Conservation (phyloP, 2,329 filamentous ascomycete genomes). For the Cladosporium velox region DNA sequence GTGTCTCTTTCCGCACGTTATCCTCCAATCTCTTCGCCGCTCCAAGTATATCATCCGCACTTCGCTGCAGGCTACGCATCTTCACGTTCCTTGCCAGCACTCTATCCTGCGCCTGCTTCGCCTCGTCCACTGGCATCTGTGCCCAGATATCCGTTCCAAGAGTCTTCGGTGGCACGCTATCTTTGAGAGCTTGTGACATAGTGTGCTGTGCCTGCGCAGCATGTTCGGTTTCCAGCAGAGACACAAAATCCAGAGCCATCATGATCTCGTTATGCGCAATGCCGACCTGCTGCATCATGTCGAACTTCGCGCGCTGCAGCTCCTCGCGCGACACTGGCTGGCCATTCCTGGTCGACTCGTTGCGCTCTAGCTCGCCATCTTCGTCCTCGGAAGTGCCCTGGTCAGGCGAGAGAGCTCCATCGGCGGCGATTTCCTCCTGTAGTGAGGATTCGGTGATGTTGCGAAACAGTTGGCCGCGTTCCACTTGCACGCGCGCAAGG, state of each 20-base stretch:
- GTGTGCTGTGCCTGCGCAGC: constrained; percentile 66
- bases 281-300: constrained; percentile 45
- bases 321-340: constrained; percentile 38
- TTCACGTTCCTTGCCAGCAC: constrained; percentile 69
- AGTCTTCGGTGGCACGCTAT: constrained; percentile 72
- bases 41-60: constrained; percentile 71
- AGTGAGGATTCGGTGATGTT: constrained; percentile 74
- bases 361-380: constrained; percentile 36
- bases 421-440: constrained; percentile 63
- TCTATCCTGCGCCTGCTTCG: constrained; percentile 39
- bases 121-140: constrained; percentile 60
- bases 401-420: constrained; percentile 42
- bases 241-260: constrained; percentile 78
- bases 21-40: constrained; percentile 72
- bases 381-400: constrained; percentile 54
- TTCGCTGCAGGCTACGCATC: constrained; percentile 72
- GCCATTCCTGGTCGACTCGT: constrained; percentile 22
- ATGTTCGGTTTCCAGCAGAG: constrained; percentile 73
- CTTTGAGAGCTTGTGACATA: constrained; percentile 69
- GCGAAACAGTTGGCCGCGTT: constrained; percentile 76
- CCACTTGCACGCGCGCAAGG: constrained; percentile 74
- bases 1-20: constrained; percentile 77
- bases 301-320: constrained; percentile 41
- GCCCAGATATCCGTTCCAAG: constrained; percentile 66
- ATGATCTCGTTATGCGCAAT: constrained; percentile 60